Conservation (phyloP, 768 basidiomycete genomes). For the Mrakia hoshinonis region DNA sequence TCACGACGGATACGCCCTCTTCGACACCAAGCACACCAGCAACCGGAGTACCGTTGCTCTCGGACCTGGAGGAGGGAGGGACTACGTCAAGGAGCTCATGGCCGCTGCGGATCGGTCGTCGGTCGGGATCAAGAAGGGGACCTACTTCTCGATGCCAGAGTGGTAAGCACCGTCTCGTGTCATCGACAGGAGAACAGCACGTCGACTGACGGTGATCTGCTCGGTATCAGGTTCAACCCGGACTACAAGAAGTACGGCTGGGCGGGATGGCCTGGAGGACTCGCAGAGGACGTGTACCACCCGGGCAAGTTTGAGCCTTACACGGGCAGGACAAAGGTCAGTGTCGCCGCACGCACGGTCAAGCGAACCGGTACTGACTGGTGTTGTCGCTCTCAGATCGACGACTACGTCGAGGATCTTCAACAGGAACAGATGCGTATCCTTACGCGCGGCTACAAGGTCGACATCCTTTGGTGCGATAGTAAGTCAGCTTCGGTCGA, state of each 20-base stretch:
- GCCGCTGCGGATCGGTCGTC: constrained; percentile 5
- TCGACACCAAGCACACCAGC: constrained; percentile 52
- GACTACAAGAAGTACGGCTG: constrained; percentile 40
- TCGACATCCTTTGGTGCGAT: constrained; percentile 49
- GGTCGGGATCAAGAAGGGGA: constrained; percentile 40
- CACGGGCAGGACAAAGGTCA: constrained; percentile 48
- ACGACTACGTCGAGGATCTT: constrained; percentile 50
- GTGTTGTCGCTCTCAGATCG: too few relatives aligned
- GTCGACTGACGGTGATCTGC: neutral
- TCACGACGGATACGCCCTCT: constrained; percentile 55
- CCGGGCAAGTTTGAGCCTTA: constrained; percentile 50
- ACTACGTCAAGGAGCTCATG: constrained; percentile 48
- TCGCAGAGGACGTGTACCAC: constrained; percentile 51
- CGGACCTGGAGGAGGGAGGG: constrained; percentile 46
- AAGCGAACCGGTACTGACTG: too few relatives aligned
- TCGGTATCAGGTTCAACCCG: constrained; percentile 44
- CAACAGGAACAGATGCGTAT: constrained; percentile 51
- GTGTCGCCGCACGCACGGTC: too few relatives aligned
- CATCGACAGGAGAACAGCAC: neutral
- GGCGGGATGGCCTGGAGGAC: constrained; percentile 50
- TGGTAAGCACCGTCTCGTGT: constrained; percentile 40
- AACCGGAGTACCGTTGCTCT: constrained; percentile 49
- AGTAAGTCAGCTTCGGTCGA: constrained; percentile 36
- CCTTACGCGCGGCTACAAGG: constrained; percentile 47
- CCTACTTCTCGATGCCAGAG: constrained; percentile 54